Evolutionary conservation across 2,329 filamentous ascomycete genomes (phyloP).

Genomic region (Phoma sp.): DNA sequence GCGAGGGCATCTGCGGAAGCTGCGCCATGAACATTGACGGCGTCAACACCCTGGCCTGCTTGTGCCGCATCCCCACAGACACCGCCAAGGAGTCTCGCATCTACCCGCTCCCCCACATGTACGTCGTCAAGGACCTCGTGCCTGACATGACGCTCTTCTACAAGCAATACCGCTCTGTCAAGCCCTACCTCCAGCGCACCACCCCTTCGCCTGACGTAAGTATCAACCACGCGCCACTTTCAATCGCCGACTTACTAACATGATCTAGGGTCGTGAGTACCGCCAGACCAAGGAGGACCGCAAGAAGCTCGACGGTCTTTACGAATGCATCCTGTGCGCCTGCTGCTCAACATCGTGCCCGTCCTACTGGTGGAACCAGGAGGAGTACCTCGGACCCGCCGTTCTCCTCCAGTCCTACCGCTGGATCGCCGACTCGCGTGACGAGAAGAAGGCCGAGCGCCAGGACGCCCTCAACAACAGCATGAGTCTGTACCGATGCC

Average conservation of each 20-base stretch:
- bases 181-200: slow-evolving; percentile 94
- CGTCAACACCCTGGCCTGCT: slow-evolving; percentile 94
- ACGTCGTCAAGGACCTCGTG: slow-evolving; percentile 98
- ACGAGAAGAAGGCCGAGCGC: slow-evolving; percentile 86
- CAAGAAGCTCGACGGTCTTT: slow-evolving; percentile 95
- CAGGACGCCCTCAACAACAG: slow-evolving; percentile 95
- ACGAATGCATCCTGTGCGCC: slow-evolving; percentile 99
- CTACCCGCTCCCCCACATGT: slow-evolving; percentile 97
- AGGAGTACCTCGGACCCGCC: slow-evolving; percentile 97
- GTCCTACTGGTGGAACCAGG: slow-evolving; percentile 99
- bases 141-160: slow-evolving; percentile 98
- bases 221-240: slow-evolving; percentile 24
- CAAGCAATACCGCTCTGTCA: slow-evolving; percentile 99
- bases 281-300: slow-evolving; percentile 90
- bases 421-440: slow-evolving; percentile 94
- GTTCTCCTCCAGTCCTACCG: slow-evolving; percentile 97
- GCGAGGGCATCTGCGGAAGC: slow-evolving; percentile 97
- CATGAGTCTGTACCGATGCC: slow-evolving; percentile 98
- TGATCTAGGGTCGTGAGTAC: slow-evolving; percentile 80
- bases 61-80: slow-evolving; percentile 94
- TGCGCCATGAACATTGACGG: slow-evolving; percentile 99
- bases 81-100: slow-evolving; percentile 83
- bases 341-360: slow-evolving; percentile 99
- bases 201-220: slow-evolving; percentile 83
- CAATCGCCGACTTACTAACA: slow-evolving; percentile 23